phyloP scores from a whole-genome alignment of 768 basidiomycete species.

The Thelephora ganbajun region DNA sequence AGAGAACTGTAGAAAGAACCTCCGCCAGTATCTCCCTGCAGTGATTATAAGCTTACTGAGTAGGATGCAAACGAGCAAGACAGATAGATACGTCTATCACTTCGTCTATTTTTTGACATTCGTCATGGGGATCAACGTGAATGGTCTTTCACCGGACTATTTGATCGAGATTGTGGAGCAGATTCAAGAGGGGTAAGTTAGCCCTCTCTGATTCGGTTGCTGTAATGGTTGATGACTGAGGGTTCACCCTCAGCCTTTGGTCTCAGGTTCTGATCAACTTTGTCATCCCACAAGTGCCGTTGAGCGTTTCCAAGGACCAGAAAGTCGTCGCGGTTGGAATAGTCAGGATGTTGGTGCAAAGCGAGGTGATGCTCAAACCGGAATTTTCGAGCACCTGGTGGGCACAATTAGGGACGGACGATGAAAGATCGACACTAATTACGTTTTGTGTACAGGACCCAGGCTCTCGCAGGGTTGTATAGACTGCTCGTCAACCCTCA shows the following conservation, averaged over 20 bases:
- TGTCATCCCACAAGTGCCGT: constrained; percentile 67
- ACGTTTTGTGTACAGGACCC: constrained; percentile 37
- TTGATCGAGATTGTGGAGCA: constrained; percentile 66
- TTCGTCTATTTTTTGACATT: constrained; percentile 72
- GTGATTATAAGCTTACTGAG: constrained; percentile 69
- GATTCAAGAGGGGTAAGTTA: constrained; percentile 68
- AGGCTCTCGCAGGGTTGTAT: constrained; percentile 51
- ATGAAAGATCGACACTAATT: background rate
- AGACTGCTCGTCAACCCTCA: constrained; percentile 72
- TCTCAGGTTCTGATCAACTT: constrained; percentile 65
- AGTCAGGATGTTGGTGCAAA: constrained; percentile 65
- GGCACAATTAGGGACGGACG: background rate
- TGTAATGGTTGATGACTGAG: constrained; percentile 6
- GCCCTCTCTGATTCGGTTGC: background rate
- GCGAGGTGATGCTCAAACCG: constrained; percentile 45
- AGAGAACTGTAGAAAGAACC: constrained; percentile 29
- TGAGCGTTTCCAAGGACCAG: constrained; percentile 69
- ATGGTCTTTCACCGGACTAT: constrained; percentile 66
- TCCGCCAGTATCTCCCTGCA: constrained; percentile 64
- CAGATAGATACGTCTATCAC: constrained; percentile 74
- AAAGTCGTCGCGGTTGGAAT: constrained; percentile 77
- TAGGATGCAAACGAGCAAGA: constrained; percentile 78
- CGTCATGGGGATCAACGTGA: constrained; percentile 58
- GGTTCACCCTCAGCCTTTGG: constrained; percentile 44
- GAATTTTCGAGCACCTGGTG: constrained; percentile 30